These are phyloP conservation scores for Tilletia horrida DNA, from an alignment of 1,284 basidiomycete species.

Conservation along the genomic window DNA sequence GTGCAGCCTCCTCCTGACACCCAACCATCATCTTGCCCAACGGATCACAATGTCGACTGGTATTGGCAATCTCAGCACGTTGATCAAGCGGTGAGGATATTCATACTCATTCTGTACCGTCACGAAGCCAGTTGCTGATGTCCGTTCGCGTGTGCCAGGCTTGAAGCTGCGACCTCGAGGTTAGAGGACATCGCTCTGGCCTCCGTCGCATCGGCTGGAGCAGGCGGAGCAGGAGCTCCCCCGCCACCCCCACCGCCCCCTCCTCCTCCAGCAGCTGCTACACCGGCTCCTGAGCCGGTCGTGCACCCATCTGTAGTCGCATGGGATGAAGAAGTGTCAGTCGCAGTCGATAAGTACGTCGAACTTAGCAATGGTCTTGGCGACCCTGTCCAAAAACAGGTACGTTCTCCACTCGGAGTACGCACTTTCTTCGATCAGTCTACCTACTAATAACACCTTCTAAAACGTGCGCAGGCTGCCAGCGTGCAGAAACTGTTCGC, in stretches of 20 bases:
- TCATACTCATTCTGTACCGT: not conserved
- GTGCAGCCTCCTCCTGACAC: not conserved
- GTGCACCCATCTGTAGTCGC: slow-evolving; percentile 64
- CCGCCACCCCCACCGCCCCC: not conserved
- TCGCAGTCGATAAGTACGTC: slow-evolving; percentile 71
- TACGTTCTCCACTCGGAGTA: slow-evolving; percentile 1
- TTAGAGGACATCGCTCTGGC: slow-evolving; percentile 81
- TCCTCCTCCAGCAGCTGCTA: slow-evolving; percentile 14
- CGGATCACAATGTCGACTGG: slow-evolving; percentile 23
- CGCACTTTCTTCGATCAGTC: not conserved
- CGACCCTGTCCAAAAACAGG: slow-evolving; percentile 62
- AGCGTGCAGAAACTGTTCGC: slow-evolving; percentile 69
- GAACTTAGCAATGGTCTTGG: slow-evolving; percentile 73
- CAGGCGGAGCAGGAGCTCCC: slow-evolving; percentile 10
- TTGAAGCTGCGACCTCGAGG: slow-evolving; percentile 85
- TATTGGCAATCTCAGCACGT: slow-evolving; percentile 49
- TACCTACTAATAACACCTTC: not conserved
- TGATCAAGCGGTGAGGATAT: slow-evolving; percentile 46
- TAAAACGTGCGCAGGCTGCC: slow-evolving; percentile 60
- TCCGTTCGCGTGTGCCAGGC: slow-evolving; percentile 25
- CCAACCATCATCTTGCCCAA: slow-evolving; percentile 28
- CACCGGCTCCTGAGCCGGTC: slow-evolving; percentile 20
- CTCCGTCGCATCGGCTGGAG: slow-evolving; percentile 18
- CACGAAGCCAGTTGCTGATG: not conserved
- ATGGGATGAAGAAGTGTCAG: slow-evolving; percentile 71